phyloP scores from a whole-genome alignment of 2,329 filamentous ascomycete genomes.

The Pezicula carpinea region DNA sequence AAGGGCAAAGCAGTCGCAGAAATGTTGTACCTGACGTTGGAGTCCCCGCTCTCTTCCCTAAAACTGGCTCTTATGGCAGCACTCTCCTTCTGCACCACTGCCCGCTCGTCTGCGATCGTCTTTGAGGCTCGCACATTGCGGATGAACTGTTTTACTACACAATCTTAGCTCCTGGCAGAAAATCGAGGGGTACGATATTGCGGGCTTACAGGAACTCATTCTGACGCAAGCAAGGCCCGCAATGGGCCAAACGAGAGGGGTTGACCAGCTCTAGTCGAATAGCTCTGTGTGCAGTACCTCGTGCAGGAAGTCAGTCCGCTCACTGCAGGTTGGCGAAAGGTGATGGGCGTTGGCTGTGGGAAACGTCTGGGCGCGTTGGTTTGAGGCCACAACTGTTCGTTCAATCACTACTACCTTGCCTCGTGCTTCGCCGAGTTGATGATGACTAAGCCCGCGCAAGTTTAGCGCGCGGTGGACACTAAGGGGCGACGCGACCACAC shows the following conservation, averaged over 20 bases:
- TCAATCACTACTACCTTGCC: too few species aligned
- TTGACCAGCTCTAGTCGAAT: slow-evolving; percentile 11
- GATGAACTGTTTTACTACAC: slow-evolving; percentile 96
- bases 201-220: slow-evolving; percentile 30
- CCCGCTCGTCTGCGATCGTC: slow-evolving; percentile 97
- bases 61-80: slow-evolving; percentile 97
- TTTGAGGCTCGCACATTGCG: slow-evolving; percentile 97
- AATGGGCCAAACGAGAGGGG: slow-evolving; percentile 23
- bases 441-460: too few species aligned
- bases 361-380: too few species aligned
- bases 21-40: slow-evolving; percentile 70
- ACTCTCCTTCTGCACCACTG: slow-evolving; percentile 98
- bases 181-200: slow-evolving; percentile 8
- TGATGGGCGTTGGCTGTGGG: too few species aligned
- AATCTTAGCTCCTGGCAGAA: slow-evolving; percentile 13
- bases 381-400: too few species aligned
- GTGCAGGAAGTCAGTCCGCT: too few species aligned
- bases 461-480: too few species aligned
- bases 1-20: background rate
- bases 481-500: too few species aligned
- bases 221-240: slow-evolving; percentile 24
- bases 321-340: too few species aligned
- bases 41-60: slow-evolving; percentile 91
- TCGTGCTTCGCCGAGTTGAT: too few species aligned
- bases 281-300: too few species aligned